phyloP scores from a whole-genome alignment of 1,284 basidiomycete genomes.

The Mycosarcoma maydis region DNA sequence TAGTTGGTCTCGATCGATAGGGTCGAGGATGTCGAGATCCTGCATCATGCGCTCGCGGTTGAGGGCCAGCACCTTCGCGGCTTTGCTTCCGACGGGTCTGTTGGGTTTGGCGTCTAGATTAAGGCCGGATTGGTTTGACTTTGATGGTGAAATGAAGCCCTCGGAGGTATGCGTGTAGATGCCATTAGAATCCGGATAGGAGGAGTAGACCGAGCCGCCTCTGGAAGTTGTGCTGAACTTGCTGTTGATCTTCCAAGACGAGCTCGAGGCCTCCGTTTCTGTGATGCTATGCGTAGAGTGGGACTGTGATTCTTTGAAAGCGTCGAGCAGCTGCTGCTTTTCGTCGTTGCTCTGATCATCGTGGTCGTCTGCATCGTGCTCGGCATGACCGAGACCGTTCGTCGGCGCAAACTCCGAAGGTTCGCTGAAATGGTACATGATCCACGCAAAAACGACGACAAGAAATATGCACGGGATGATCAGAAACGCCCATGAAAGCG shows the following conservation, averaged over 20 bases:
- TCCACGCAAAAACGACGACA: constrained; percentile 32
- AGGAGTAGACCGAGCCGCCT: constrained; percentile 32
- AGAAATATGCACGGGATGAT: constrained; percentile 41
- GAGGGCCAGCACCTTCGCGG: constrained; percentile 24
- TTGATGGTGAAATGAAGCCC: constrained; percentile 12
- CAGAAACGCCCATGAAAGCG: constrained; percentile 39
- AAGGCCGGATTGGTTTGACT: constrained; percentile 11
- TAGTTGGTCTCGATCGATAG: constrained; percentile 34
- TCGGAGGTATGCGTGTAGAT: constrained; percentile 8
- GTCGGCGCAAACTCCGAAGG: constrained; percentile 28
- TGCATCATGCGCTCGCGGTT: constrained; percentile 37
- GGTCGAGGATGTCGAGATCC: constrained; percentile 34
- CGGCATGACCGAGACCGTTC: constrained; percentile 14
- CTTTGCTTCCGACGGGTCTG: constrained; percentile 31
- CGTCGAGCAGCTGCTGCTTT: constrained; percentile 38
- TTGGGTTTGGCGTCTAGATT: constrained; percentile 9
- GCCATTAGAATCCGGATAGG: constrained; percentile 28
- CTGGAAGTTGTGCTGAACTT: constrained; percentile 41
- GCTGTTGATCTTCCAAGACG: constrained; percentile 39
- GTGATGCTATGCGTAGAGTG: neutral
- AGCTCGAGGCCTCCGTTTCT: constrained; percentile 2
- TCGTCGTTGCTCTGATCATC: constrained; percentile 18
- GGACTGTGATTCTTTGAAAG: constrained; percentile 19
- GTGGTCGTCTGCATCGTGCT: constrained; percentile 9
- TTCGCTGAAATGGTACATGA: constrained; percentile 31